A percentile compares a stretch with the other conserved stretches of the same genome.
These are phyloP conservation scores for Diaporthe sp. DNA, from an alignment of 2,329 filamentous ascomycete genomes.

Conservation along the genomic window DNA sequence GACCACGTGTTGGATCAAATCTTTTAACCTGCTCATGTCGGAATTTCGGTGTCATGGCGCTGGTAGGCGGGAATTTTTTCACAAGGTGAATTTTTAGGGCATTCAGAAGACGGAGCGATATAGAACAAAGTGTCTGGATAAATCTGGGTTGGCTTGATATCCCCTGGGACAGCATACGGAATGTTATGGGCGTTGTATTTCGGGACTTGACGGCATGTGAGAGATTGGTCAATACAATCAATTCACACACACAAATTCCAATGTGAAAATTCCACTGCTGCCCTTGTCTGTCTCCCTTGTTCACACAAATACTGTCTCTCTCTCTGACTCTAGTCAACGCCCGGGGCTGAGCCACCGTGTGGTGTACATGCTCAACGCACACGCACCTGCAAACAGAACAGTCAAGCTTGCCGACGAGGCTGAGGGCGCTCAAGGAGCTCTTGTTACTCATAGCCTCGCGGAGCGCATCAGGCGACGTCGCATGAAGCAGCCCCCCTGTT, in stretches of 20 bases:
- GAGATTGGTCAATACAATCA: neutral
- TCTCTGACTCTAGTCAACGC: neutral
- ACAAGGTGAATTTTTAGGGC: no score
- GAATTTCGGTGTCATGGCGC: slow-evolving; percentile 27
- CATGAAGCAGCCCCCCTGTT: neutral
- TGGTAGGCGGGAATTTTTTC: neutral
- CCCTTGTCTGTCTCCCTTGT: neutral
- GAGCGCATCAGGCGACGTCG: neutral
- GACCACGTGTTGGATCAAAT: neutral
- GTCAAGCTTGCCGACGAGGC: neutral
- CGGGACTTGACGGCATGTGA: neutral
- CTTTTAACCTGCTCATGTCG: no score
- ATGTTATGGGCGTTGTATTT: neutral
- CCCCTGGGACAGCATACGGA: slow-evolving; percentile 2
- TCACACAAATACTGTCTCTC: neutral
- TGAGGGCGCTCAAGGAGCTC: neutral
- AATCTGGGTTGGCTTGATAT: slow-evolving; percentile 11
- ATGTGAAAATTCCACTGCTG: neutral
- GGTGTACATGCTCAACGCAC: neutral
- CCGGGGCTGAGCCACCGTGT: neutral
- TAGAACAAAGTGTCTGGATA: slow-evolving; percentile 8
- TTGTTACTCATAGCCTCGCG: neutral
- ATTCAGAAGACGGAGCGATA: neutral
- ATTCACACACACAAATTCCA: neutral
- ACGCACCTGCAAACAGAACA: neutral